These are phyloP conservation scores for grape (Vitis vinifera) DNA, from an alignment of 164 flowering plant genomes.

Conservation along the genomic window ASM3070453v1 NC_081811.1:283501-284000, in stretches of 20 bases:
- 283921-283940: slow-evolving; percentile 75
- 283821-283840: not conserved
- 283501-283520: no score
- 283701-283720: not conserved
- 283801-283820: not conserved
- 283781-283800: no score
- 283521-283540: no score
- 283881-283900: slow-evolving; percentile 72
- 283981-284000: slow-evolving; percentile 70
- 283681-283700: not conserved
- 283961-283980: slow-evolving; percentile 75
- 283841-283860: not conserved
- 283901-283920: slow-evolving; percentile 75
- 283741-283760: not conserved
- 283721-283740: not conserved
- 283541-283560: not conserved
- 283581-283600: not conserved
- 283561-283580: not conserved
- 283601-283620: not conserved
- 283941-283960: slow-evolving; percentile 88
- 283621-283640: not conserved
- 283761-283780: not conserved
- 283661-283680: not conserved
- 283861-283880: slow-evolving; percentile 31
- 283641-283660: not conserved